These are phyloP conservation scores for Penicillium sp. DNA, from an alignment of 2,329 filamentous ascomycete genomes.

Conservation along the genomic window DNA sequence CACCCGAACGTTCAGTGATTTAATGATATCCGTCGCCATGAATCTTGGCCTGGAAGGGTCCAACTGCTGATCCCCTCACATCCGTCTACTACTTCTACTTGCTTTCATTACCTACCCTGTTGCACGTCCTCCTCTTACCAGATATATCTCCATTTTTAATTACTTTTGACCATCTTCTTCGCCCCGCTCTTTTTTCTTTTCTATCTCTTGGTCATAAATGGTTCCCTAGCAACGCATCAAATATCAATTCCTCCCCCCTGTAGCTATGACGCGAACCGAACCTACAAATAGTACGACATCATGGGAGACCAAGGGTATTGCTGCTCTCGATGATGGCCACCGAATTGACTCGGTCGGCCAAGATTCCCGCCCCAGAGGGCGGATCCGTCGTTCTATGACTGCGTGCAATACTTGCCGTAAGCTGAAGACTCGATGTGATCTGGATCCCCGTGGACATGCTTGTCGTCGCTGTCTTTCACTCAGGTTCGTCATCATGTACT, in stretches of 20 bases:
- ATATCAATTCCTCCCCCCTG: slow-evolving; percentile 10
- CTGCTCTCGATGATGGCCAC: slow-evolving; percentile 30
- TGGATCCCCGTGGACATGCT: slow-evolving; percentile 41
- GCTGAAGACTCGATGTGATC: slow-evolving; percentile 43
- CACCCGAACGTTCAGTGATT: slow-evolving; percentile 14
- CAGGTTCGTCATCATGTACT: slow-evolving; percentile 29
- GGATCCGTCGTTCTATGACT: slow-evolving; percentile 43
- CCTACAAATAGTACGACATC: slow-evolving; percentile 29
- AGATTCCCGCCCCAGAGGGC: slow-evolving; percentile 36
- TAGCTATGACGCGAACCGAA: slow-evolving; percentile 35
- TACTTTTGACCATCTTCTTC: not conserved
- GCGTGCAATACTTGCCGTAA: slow-evolving; percentile 45
- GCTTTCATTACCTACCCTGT: not conserved
- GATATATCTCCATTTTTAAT: not conserved
- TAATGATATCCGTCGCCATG: slow-evolving; percentile 28
- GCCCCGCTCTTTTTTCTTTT: not conserved
- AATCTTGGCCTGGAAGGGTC: slow-evolving; percentile 26
- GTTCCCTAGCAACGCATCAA: slow-evolving; percentile 2
- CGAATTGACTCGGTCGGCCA: slow-evolving; percentile 31
- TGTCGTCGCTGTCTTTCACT: slow-evolving; percentile 44
- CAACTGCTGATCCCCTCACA: slow-evolving; percentile 22
- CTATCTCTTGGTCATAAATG: slow-evolving; percentile 14
- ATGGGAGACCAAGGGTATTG: slow-evolving; percentile 35
- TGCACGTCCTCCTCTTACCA: not conserved
- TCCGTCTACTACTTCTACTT: slow-evolving; percentile 6